Conservation (phyloP, 2,329 filamentous ascomycete genomes). For the Lasiodiplodia hormozganensis region DNA sequence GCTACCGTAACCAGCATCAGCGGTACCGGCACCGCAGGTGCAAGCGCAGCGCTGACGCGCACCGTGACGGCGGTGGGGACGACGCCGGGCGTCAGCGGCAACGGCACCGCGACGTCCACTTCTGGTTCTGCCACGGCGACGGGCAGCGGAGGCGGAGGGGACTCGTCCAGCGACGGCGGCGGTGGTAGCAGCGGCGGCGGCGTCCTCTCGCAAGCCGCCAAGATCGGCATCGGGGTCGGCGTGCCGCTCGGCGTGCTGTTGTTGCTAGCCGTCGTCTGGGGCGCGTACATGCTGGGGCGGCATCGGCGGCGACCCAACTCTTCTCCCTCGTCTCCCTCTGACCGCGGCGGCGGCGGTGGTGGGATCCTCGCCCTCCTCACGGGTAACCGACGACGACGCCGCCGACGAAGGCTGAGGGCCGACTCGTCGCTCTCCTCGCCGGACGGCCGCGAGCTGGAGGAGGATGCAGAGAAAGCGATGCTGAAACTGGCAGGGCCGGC, state of each 20-base stretch:
- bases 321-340: too few species aligned
- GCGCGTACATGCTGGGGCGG: conserved; percentile 4
- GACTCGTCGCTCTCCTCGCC: background rate
- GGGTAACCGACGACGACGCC: too few species aligned
- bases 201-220: background rate
- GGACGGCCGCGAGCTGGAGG: background rate
- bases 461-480: background rate
- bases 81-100: background rate
- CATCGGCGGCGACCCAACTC: background rate
- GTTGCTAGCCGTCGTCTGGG: background rate
- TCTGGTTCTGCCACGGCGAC: background rate
- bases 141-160: too few species aligned
- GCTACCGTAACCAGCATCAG: background rate
- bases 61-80: background rate
- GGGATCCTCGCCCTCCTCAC: background rate
- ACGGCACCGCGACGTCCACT: background rate
- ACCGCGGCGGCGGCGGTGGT: too few species aligned
- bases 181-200: background rate
- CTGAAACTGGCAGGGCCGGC: background rate
- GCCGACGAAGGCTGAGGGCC: too few species aligned
- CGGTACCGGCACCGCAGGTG: background rate
- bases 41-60: background rate
- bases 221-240: background rate
- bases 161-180: background rate
- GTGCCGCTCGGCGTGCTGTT: background rate